A percentile compares a stretch with the other conserved stretches of the same genome.
Evolutionary conservation across 2,329 filamentous ascomycete genomes (phyloP).

Genomic region (Lachnellula subtilissima): DNA sequence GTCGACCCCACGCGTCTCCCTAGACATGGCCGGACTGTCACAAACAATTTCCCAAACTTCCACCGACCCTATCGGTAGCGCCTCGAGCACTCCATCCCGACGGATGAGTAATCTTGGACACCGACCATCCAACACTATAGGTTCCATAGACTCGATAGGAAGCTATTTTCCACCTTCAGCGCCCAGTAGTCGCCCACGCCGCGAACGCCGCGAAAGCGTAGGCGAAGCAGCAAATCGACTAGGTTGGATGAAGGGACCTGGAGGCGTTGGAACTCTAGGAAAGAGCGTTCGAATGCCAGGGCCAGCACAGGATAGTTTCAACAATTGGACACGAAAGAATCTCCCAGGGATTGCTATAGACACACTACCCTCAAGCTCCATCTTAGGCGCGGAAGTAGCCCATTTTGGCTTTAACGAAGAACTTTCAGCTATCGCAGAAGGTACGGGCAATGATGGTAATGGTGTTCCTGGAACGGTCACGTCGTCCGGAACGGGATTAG

Average conservation of each 20-base stretch:
- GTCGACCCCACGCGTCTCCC: conserved; percentile 51
- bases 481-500: conserved; percentile 51
- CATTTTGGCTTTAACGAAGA: conserved; percentile 45
- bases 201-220: conserved; percentile 27
- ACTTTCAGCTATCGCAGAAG: conserved; percentile 42
- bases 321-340: conserved; percentile 78
- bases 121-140: conserved; percentile 16
- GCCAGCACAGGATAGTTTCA: conserved; percentile 78
- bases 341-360: conserved; percentile 74
- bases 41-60: conserved; percentile 18
- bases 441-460: conserved; percentile 3
- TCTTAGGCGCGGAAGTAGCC: conserved; percentile 57
- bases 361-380: conserved; percentile 58
- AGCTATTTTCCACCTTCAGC: conserved; percentile 26
- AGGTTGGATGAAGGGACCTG: conserved; percentile 72
- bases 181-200: conserved; percentile 16
- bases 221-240: conserved; percentile 39
- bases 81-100: conserved; percentile 21
- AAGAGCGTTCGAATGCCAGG: conserved; percentile 69
- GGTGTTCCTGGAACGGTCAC: conserved; percentile 30
- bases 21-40: conserved; percentile 22
- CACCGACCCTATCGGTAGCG: conserved; percentile 17
- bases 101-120: conserved; percentile 23
- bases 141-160: conserved; percentile 11
- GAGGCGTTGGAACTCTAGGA: conserved; percentile 79